Conservation (phyloP, 305 asterid genomes). For the Nicotiana rustica region DNA sequence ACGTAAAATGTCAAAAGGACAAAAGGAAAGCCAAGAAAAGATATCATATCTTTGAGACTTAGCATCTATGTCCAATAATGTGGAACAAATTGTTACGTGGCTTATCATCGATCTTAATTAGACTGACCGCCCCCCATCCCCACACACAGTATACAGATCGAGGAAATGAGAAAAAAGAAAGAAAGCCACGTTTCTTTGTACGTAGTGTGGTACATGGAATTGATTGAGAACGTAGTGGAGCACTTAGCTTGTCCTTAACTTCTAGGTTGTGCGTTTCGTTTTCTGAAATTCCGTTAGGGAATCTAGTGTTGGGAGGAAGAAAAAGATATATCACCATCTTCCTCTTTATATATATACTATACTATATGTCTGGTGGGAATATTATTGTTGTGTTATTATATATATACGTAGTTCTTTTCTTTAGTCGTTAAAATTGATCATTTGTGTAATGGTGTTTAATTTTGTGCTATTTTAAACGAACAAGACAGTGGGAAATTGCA, state of each 20-base stretch:
- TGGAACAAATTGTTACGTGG: not conserved
- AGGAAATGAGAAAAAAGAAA: not conserved
- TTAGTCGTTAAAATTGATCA: no score
- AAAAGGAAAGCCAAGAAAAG: not conserved
- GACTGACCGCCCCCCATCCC: not conserved
- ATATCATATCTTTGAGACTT: not conserved
- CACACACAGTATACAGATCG: no score
- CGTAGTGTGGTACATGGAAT: constrained; percentile 20
- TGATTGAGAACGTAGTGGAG: not conserved
- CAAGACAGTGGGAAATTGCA: no score
- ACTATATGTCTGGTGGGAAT: no score
- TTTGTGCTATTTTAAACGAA: no score
- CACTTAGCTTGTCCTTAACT: not conserved
- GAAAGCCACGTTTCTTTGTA: not conserved
- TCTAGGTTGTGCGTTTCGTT: not conserved
- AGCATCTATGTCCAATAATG: not conserved
- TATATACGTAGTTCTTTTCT: no score
- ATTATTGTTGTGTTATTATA: no score
- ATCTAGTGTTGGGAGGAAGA: not conserved
- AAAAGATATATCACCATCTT: not conserved
- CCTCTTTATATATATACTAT: not conserved
- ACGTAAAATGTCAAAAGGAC: constrained; percentile 16
- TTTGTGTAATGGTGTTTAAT: no score
- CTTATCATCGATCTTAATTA: not conserved
- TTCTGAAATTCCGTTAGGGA: not conserved